Base-by-base conservation (phyloP, 1,139 yeast genomes). In the Yamadazyma diospyri region DNA sequence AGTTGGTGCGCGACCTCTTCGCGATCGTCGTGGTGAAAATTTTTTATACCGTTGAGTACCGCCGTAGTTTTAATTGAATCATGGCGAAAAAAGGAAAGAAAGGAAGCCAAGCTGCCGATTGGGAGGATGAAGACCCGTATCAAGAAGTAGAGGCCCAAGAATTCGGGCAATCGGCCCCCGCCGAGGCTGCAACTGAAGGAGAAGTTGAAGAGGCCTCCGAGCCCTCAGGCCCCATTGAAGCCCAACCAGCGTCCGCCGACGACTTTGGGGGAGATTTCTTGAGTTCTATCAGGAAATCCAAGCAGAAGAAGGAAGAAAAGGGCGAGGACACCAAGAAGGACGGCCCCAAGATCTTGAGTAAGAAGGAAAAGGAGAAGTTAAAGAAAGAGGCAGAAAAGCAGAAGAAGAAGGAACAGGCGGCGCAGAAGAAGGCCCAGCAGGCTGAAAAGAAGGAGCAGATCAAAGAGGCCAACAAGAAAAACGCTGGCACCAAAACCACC, bases 301-400 rank as follows among this genome's bases (percentile, higher is more conserved):
- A 85, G 65, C 76, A 78, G 59, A 85, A 84, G 69, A 81, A 81
- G 64, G 80, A 76, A 36, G 66, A 61, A 22, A 75, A 70, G 53
- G 76, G 72, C 46, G 78, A 64, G 32, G 76, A 69, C 41, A 51
- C 52, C 59, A 69, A 59, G 53, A 42, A 57, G 39, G 74, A 70
- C 32, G 88, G 78, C 25, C 85, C 94, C 31, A 75, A 78, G 45
- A 66, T 89, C 51, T 86, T 92, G 62, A 79, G 94, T 39, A 94
- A 92, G 73, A 94, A 94, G 67, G 98, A 92, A 57, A 94, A 92
- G 72, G 99, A 92, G 64, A 84, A 78, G 62, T 94, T 92, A 59
- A 92, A 89, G 83, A 94, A 92, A 63, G 99, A 92, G 65, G 85
- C 85, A 45, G 98, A 92, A 61, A 94, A 92, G 72, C 87, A 83